These are phyloP conservation scores for Podosphaera leucotricha DNA, from an alignment of 2,329 filamentous ascomycete genomes.

Conservation along the genomic window DNA sequence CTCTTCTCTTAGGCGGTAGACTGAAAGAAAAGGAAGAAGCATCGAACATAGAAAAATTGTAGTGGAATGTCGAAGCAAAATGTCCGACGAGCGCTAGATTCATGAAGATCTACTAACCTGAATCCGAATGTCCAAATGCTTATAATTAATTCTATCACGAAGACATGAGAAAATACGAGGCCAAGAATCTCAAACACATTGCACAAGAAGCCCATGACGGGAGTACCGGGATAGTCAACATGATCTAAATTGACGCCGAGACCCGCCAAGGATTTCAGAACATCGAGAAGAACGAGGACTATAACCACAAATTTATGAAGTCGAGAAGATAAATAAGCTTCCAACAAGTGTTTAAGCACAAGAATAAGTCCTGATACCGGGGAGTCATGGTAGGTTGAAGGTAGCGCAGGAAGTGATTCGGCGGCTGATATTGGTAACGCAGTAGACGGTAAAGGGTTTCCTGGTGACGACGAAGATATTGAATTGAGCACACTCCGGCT, in stretches of 20 bases:
- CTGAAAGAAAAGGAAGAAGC: not conserved
- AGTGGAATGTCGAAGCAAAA: too few relatives aligned
- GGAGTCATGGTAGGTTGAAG: not conserved
- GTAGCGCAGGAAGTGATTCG: not conserved
- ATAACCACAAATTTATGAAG: conserved; percentile 26
- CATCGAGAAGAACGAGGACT: conserved; percentile 24
- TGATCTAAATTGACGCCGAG: conserved; percentile 25
- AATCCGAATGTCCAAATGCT: conserved; percentile 38
- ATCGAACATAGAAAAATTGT: not conserved
- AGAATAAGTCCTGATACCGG: not conserved
- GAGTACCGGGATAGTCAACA: conserved; percentile 2
- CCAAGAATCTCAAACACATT: conserved; percentile 26
- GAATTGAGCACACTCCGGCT: not conserved
- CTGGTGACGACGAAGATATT: not conserved
- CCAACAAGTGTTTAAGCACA: not conserved
- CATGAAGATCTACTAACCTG: conserved; percentile 17
- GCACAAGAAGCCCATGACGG: conserved; percentile 17
- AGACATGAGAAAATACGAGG: conserved; percentile 37
- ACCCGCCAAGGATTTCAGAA: conserved; percentile 27
- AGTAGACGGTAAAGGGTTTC: not conserved
- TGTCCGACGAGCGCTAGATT: not conserved
- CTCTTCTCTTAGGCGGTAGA: not conserved
- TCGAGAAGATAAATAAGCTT: conserved; percentile 19
- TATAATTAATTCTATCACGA: conserved; percentile 35
- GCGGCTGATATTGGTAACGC: not conserved